These are phyloP conservation scores for Tripterygium wilfordii DNA, from an alignment of 177 flowering plant genomes.

Conservation along the genomic window DNA sequence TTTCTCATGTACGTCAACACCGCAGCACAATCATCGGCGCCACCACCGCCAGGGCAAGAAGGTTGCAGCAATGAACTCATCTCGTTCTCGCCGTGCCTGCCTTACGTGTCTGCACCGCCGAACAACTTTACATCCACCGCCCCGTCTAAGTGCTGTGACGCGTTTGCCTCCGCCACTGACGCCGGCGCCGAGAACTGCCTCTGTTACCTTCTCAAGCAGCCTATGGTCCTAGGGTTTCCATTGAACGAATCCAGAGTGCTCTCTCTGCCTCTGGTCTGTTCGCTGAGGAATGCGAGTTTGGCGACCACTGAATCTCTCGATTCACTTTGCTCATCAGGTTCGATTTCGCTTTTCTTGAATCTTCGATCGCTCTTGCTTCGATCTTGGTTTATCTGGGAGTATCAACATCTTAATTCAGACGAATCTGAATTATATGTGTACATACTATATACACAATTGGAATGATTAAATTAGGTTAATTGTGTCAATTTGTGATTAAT, in stretches of 20 bases:
- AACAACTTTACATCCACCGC: conserved; percentile 30
- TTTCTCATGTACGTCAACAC: neutral
- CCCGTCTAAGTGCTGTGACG: conserved; percentile 40
- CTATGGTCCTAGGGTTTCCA: conserved; percentile 59
- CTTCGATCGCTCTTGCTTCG: too few relatives aligned
- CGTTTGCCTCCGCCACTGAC: conserved; percentile 20
- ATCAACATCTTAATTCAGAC: too few relatives aligned
- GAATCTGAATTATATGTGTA: too few relatives aligned
- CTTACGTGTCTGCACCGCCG: conserved; percentile 40
- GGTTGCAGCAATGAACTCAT: conserved; percentile 37
- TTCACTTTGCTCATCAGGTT: conserved; percentile 38
- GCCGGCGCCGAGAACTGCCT: conserved; percentile 32
- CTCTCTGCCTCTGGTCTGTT: conserved; percentile 46
- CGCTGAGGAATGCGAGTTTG: neutral
- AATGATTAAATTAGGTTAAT: too few relatives aligned
- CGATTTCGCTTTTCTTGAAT: too few relatives aligned
- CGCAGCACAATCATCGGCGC: conserved; percentile 3
- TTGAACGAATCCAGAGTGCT: conserved; percentile 33
- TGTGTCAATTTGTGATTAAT: too few relatives aligned
- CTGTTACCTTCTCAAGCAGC: conserved; percentile 49
- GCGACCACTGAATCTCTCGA: conserved; percentile 19
- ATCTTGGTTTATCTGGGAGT: conserved; percentile 4
- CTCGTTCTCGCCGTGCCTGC: conserved; percentile 51
- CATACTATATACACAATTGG: too few relatives aligned
- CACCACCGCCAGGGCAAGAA: conserved; percentile 6